Conservation (phyloP, 192 early-diverging fungal species). For the Entomortierella beljakovae region DNA sequence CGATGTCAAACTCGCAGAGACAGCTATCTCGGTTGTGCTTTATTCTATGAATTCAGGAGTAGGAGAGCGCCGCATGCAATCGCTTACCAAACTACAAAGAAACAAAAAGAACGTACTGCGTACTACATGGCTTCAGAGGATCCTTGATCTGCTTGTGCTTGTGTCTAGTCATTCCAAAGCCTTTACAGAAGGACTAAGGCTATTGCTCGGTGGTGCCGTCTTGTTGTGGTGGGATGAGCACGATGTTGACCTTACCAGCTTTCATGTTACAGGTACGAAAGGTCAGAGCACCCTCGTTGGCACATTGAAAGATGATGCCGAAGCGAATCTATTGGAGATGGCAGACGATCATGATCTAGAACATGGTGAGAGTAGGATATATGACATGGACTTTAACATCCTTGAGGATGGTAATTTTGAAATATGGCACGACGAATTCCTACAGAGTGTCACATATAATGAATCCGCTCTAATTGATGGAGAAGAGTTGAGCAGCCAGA, state of each 20-base stretch:
- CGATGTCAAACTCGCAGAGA: slow-evolving; percentile 12
- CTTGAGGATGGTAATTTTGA: slow-evolving; percentile 42
- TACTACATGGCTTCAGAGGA: slow-evolving; percentile 57
- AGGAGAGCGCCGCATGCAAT: background rate
- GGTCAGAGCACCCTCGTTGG: background rate
- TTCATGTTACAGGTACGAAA: background rate
- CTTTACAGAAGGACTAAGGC: slow-evolving; percentile 26
- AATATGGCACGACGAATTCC: slow-evolving; percentile 35
- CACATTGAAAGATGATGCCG: slow-evolving; percentile 10
- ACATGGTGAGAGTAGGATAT: background rate
- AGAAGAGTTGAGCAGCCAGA: background rate
- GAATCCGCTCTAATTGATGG: background rate
- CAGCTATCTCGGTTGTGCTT: slow-evolving; percentile 43
- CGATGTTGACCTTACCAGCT: background rate
- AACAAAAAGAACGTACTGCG: slow-evolving; percentile 21
- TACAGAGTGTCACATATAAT: slow-evolving; percentile 22
- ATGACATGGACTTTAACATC: slow-evolving; percentile 25
- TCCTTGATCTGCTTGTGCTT: slow-evolving; percentile 65
- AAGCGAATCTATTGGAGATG: slow-evolving; percentile 27
- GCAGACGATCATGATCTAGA: slow-evolving; percentile 31
- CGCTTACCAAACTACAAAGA: background rate
- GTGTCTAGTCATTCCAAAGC: slow-evolving; percentile 15
- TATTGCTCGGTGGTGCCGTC: slow-evolving; percentile 41
- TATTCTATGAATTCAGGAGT: slow-evolving; percentile 37
- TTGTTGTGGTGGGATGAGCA: slow-evolving; percentile 48